phyloP scores from a whole-genome alignment of 495 filamentous ascomycete genomes.

The Penicillium parvum region DNA sequence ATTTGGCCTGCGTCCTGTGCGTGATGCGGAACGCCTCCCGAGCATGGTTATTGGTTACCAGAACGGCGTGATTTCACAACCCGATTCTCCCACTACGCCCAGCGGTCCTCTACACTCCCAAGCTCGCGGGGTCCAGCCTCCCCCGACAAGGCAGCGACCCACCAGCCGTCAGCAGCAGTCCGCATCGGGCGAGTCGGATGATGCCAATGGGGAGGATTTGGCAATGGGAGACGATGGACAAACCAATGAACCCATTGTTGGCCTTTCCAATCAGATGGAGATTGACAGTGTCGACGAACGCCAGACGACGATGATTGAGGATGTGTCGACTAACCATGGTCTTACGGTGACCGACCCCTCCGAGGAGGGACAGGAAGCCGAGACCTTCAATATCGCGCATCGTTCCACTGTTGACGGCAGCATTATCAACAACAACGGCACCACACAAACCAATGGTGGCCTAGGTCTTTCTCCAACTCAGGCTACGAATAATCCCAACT shows the following conservation, averaged over 20 bases:
- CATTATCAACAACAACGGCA: conserved; percentile 61
- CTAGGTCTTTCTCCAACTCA: conserved; percentile 76
- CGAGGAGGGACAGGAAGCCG: conserved; percentile 69
- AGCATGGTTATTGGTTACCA: conserved; percentile 76
- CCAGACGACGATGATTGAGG: conserved; percentile 67
- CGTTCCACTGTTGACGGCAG: conserved; percentile 82
- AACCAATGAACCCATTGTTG: conserved; percentile 67
- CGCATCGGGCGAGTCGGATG: conserved; percentile 80
- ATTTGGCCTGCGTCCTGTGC: conserved; percentile 73
- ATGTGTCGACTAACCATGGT: conserved; percentile 67
- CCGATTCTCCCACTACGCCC: conserved; percentile 90
- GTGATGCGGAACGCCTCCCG: conserved; percentile 79
- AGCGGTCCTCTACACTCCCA: conserved; percentile 56
- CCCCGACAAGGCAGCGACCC: conserved; percentile 56
- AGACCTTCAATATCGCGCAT: conserved; percentile 96
- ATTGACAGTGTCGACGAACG: conserved; percentile 73
- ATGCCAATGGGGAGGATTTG: conserved; percentile 69
- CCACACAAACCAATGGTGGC: conserved; percentile 53
- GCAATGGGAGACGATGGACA: conserved; percentile 67
- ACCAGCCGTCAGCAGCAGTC: conserved; percentile 86
- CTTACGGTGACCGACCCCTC: conserved; percentile 74
- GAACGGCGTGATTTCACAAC: conserved; percentile 74
- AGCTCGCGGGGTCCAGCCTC: conserved; percentile 38
- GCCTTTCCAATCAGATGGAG: conserved; percentile 72
- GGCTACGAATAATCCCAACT: conserved; percentile 63